phyloP scores from a whole-genome alignment of 2,329 filamentous ascomycete genomes.

The Alternaria rosae region DNA sequence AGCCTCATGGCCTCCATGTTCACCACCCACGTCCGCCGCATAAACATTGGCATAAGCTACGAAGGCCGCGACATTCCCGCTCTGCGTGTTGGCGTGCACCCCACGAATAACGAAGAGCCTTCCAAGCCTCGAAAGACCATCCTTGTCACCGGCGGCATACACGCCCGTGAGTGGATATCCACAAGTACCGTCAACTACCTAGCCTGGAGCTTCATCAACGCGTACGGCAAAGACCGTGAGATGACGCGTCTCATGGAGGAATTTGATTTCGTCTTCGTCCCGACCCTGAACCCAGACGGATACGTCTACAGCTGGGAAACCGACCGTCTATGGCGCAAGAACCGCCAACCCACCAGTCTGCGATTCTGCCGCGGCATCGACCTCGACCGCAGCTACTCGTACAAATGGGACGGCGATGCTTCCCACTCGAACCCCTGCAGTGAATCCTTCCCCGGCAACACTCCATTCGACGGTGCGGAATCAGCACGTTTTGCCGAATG shows the following conservation, averaged over 20 bases:
- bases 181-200: constrained; percentile 90
- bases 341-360: constrained; percentile 81
- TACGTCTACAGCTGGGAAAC: constrained; percentile 93
- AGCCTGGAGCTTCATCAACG: constrained; percentile 85
- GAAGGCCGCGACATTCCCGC: constrained; percentile 88
- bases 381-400: constrained; percentile 85
- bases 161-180: constrained; percentile 96
- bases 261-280: constrained; percentile 89
- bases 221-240: constrained; percentile 73
- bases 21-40: constrained; percentile 75
- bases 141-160: constrained; percentile 83
- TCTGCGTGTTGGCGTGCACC: constrained; percentile 73
- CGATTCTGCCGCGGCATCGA: constrained; percentile 88
- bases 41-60: constrained; percentile 82
- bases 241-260: constrained; percentile 81
- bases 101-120: constrained; percentile 58
- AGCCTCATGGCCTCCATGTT: constrained; percentile 89
- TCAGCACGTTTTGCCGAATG: constrained; percentile 77
- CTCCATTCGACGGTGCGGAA: constrained; percentile 84
- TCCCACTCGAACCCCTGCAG: constrained; percentile 80
- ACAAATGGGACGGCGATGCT: constrained; percentile 77
- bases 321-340: constrained; percentile 95
- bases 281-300: constrained; percentile 90
- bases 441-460: constrained; percentile 84
- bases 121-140: constrained; percentile 72